Percentiles rank a stretch among this genome's conserved stretches.
Conservation (phyloP, 768 basidiomycete species). For the Mycena vulgaris region DNA sequence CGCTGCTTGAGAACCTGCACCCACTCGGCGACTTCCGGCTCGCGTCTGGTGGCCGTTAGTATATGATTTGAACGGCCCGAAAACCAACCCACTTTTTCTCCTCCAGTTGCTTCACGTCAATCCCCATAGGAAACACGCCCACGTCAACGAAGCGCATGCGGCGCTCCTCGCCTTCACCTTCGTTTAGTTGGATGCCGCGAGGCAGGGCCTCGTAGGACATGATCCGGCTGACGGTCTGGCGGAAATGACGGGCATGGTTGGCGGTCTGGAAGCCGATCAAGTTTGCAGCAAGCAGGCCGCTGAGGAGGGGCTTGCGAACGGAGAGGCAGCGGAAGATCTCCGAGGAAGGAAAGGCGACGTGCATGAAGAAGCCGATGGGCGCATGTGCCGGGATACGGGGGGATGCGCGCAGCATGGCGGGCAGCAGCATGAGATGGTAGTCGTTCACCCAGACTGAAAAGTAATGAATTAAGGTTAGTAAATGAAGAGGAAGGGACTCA, state of each 20-base stretch:
- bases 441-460: constrained; percentile 87
- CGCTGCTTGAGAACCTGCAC: constrained; percentile 83
- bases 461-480: background rate
- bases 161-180: constrained; percentile 51
- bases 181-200: constrained; percentile 80
- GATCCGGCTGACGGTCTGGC: constrained; percentile 88
- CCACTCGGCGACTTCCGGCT: constrained; percentile 89
- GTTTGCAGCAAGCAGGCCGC: constrained; percentile 94
- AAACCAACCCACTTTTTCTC: constrained; percentile 69
- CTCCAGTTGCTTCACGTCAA: constrained; percentile 80
- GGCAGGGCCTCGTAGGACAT: constrained; percentile 86
- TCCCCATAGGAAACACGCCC: constrained; percentile 92
- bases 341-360: constrained; percentile 95
- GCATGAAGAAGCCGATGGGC: constrained; percentile 95
- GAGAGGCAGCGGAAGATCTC: constrained; percentile 96
- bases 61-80: background rate
- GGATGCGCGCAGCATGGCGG: constrained; percentile 83
- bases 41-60: constrained; percentile 59
- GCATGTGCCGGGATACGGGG: constrained; percentile 68
- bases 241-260: constrained; percentile 86
- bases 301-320: constrained; percentile 81
- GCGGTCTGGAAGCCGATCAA: constrained; percentile 94
- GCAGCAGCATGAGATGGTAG: constrained; percentile 96
- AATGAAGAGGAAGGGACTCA: constrained; percentile 41
- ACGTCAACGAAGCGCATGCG: constrained; percentile 84